Base-by-base conservation (phyloP, 148 eudicot species). In the Persicaria tinctoria region DNA sequence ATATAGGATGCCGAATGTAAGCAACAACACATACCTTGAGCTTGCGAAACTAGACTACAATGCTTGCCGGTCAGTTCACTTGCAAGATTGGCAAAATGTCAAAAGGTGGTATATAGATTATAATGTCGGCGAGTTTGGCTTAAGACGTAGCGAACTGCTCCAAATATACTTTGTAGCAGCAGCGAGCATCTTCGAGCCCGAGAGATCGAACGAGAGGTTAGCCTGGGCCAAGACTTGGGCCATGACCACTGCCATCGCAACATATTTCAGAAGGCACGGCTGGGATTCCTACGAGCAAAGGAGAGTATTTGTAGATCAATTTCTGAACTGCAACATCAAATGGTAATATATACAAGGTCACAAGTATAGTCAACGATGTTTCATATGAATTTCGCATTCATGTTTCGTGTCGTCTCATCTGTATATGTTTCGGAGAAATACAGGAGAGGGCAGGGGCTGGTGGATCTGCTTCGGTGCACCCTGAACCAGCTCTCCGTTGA, bases 181-280 rank as follows among this genome's bases (percentile, higher is more conserved):
- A 0, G 90, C 98, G 0, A 84, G 81, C 47, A 70, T 88, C n/a
- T 94, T 82, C 62, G 97, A 94, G 80, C 93, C 97, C 1, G 90
- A 91, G 59, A 85, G 76, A 75, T 85, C 88, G 10, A 78, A 41
- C 13, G 88, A 87, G 77, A 76, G 98, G 12, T 75, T 86, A 9
- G 95, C 95, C 27, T 94, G 98, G 98, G 89, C 95, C 56, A 94
- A 90, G 76, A 88, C 91, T 0, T 73, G 79, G 16, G 78, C 75
- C 72, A 78, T 94, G 69, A 73, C 82, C 6, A 90, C 91, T 74
- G 77, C 86, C 0, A 85, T 90, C 27, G 78, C 46, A 18, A 77
- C 83, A 0, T 80, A 81, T 73, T 91, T 91, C 13, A 60, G 48
- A 6, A 57, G 78, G 17, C 74, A 78, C 51, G 73, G 45, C 38